A percentile compares a stretch with the other conserved stretches of the same genome.
These are phyloP conservation scores for Cladosporium oxysporum DNA, from an alignment of 2,329 filamentous ascomycete species.

Conservation along the genomic window DNA sequence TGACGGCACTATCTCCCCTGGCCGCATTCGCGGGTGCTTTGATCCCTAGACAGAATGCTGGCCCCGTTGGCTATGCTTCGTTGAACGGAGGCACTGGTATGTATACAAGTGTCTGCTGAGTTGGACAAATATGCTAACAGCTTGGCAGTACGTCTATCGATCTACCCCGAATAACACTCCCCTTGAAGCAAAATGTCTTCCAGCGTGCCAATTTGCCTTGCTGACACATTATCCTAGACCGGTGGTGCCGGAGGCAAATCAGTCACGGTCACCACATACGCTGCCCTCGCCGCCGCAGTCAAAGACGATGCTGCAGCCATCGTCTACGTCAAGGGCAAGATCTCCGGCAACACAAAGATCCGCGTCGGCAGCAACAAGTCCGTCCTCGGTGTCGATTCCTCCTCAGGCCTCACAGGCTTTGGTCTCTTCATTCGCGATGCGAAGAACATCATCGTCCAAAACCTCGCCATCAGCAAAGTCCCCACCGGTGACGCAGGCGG, in stretches of 20 bases:
- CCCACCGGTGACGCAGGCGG: constrained; percentile 46
- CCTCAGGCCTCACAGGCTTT: constrained; percentile 45
- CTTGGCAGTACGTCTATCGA: background rate
- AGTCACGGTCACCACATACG: constrained; percentile 51
- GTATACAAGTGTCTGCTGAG: background rate
- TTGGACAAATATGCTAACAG: background rate
- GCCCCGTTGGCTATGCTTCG: constrained; percentile 15
- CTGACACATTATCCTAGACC: constrained; percentile 28
- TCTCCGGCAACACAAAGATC: constrained; percentile 47
- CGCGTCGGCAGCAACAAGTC: constrained; percentile 53
- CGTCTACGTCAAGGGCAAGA: constrained; percentile 51
- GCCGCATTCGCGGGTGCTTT: constrained; percentile 23
- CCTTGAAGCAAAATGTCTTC: background rate
- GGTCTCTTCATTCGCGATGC: constrained; percentile 51
- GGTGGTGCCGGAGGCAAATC: constrained; percentile 49
- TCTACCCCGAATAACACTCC: background rate
- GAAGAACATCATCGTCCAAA: constrained; percentile 60
- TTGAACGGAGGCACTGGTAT: constrained; percentile 6
- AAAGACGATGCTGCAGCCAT: constrained; percentile 40
- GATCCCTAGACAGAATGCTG: constrained; percentile 9
- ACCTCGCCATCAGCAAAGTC: constrained; percentile 56
- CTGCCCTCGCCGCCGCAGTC: constrained; percentile 43
- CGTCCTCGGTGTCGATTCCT: constrained; percentile 52
- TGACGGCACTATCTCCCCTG: constrained; percentile 31
- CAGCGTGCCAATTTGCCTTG: background rate